A percentile compares a stretch with the other conserved stretches of the same genome.
phyloP scores from a whole-genome alignment of 164 flowering plant genomes.

The Aristolochia californica region DNA sequence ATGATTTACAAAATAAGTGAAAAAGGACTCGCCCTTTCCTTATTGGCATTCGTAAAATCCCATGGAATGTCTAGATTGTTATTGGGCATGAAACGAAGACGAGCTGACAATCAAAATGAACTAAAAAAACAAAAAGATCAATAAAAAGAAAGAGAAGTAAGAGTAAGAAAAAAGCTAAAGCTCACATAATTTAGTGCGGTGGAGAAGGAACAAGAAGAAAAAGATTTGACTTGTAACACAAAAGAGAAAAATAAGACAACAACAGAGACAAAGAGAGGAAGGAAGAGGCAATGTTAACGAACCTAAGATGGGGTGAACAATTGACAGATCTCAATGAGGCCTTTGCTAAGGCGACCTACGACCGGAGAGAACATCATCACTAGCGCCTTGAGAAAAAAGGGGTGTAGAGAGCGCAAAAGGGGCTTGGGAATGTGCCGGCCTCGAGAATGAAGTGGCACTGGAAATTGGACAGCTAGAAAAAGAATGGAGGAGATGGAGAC shows the following conservation, averaged over 20 bases:
- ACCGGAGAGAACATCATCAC: slow-evolving; percentile 15
- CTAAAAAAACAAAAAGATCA: background rate
- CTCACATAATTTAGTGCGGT: slow-evolving; percentile 96
- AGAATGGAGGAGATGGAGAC: too few species aligned
- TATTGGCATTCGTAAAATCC: slow-evolving; percentile 62
- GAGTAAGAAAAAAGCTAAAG: slow-evolving; percentile 1
- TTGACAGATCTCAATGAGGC: slow-evolving; percentile 73
- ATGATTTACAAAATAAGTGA: background rate
- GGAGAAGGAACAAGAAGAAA: slow-evolving; percentile 55
- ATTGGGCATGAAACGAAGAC: slow-evolving; percentile 36
- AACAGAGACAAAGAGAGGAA: slow-evolving; percentile 7
- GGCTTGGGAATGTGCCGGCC: too few species aligned
- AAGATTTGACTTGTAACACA: slow-evolving; percentile 25
- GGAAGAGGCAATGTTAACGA: background rate
- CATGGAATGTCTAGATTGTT: slow-evolving; percentile 73
- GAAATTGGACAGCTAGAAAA: too few species aligned
- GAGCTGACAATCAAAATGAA: background rate
- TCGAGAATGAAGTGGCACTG: too few species aligned
- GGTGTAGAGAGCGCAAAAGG: too few species aligned
- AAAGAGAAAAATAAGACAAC: background rate
- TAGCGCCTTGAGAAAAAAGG: background rate
- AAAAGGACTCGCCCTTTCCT: slow-evolving; percentile 37
- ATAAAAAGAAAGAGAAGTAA: background rate
- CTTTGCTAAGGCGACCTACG: slow-evolving; percentile 59
- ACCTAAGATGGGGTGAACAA: slow-evolving; percentile 57